Evolutionary conservation across 1,284 basidiomycete species (phyloP), one percentile per base, ranked within the genome.

Genomic region (Papiliotrema flavescens): DNA sequence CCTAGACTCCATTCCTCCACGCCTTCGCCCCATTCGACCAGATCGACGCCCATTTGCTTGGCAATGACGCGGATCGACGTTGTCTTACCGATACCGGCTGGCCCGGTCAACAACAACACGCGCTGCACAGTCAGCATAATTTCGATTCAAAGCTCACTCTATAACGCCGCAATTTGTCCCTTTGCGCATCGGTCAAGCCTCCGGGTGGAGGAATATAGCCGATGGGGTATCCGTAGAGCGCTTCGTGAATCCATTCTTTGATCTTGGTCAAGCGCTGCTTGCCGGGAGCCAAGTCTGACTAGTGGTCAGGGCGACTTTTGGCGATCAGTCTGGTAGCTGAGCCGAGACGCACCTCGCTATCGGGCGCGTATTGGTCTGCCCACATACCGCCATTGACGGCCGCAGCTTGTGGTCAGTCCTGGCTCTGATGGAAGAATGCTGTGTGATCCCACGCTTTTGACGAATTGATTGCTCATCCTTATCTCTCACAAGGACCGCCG

Each of bases 81-180:
- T 0, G 94, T 95, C 78, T 98, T 98, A 0, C 85, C 95, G 0
- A 86, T 84, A 0, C 95, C 96, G 8, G 93, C 87, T 0, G 91
- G 90, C 1, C 96, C 95, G 1, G 89, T 89, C 8, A 98, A 77
- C 0, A 85, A 84, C 2, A 98, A 82, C 22, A 98, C 83, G 37
- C 90, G 82, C 91, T 93, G 59, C 11, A 41, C 9, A n/a, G 14
- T 20, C 39, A 36, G 49, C 48, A 28, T 20, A 28, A 11, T 5
- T 4, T 26, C 26, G 15, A 1, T 15, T 20, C 44, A 26, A 37
- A 8, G 9, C 85, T 49, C 61, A 92, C 90, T 39, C 89, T 82
- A 73, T 93, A 92, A 66, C 87, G 90, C 41, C 79, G 80, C 41
- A 89, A 65, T 57, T 83, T 84, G 1, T 83, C 84, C 0, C 82